Conservation (phyloP, 805 yeast genomes). For the Kockiozyma suomiensis region DNA sequence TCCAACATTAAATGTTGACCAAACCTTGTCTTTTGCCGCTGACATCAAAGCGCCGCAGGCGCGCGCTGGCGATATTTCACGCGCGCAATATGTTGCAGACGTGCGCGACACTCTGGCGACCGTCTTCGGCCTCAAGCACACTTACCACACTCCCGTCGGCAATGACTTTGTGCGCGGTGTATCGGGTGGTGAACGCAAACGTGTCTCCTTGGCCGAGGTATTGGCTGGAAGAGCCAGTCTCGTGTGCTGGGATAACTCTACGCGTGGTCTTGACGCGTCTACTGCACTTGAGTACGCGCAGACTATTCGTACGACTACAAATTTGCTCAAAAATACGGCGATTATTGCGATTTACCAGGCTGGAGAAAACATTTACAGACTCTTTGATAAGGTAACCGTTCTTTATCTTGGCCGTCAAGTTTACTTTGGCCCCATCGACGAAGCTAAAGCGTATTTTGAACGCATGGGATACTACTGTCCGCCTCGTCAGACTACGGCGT, state of each 20-base stretch:
- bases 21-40: constrained; percentile 71
- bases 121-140: constrained; percentile 48
- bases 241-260: constrained; percentile 67
- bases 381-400: constrained; percentile 57
- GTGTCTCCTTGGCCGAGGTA: constrained; percentile 61
- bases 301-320: constrained; percentile 59
- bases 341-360: constrained; percentile 65
- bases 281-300: constrained; percentile 66
- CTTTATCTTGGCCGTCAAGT: constrained; percentile 60
- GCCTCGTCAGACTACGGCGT: constrained; percentile 62
- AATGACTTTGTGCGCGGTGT: constrained; percentile 59
- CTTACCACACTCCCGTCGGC: constrained; percentile 49
- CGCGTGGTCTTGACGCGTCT: constrained; percentile 71
- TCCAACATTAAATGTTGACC: constrained; percentile 74
- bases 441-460: constrained; percentile 53
- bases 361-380: constrained; percentile 55
- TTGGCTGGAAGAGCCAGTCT: constrained; percentile 50
- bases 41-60: constrained; percentile 66
- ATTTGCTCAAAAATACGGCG: constrained; percentile 52
- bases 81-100: constrained; percentile 64
- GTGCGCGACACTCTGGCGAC: constrained; percentile 72
- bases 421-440: constrained; percentile 51
- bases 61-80: constrained; percentile 52
- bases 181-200: constrained; percentile 60
- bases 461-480: constrained; percentile 61